phyloP scores from a whole-genome alignment of 139 green algal species.

The Chlorella sorokiniana region DNA sequence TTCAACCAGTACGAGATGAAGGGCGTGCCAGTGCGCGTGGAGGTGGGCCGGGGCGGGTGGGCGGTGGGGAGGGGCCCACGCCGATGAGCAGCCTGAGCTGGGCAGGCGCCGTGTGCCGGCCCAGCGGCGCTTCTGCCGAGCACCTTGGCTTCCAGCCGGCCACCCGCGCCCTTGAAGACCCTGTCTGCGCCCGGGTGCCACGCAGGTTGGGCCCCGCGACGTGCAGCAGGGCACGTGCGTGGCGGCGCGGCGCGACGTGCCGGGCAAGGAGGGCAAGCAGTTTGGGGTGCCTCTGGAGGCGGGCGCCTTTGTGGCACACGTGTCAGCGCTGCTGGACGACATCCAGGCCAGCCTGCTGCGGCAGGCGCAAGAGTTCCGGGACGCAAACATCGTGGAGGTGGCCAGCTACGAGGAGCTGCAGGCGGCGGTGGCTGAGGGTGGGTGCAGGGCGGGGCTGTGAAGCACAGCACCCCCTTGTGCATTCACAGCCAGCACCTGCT shows the following conservation, averaged over 20 bases:
- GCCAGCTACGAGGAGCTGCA: conserved; percentile 92
- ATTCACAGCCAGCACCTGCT: neutral
- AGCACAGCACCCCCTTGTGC: neutral
- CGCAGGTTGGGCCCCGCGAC: conserved; percentile 76
- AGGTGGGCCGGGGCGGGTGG: conserved; percentile 63
- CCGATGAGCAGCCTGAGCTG: too few species aligned
- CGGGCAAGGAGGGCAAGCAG: conserved; percentile 95
- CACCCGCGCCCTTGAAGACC: neutral
- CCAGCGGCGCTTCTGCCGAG: too few species aligned
- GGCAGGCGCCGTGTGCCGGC: too few species aligned
- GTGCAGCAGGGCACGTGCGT: conserved; percentile 83
- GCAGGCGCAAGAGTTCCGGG: conserved; percentile 85
- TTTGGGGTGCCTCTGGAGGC: conserved; percentile 84
- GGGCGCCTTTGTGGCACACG: conserved; percentile 60
- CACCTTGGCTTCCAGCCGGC: too few species aligned
- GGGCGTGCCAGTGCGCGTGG: conserved; percentile 83
- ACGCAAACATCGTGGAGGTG: conserved; percentile 97
- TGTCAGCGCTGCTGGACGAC: conserved; percentile 61
- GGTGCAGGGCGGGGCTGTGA: neutral
- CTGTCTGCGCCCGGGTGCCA: neutral
- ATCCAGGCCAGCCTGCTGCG: conserved; percentile 66
- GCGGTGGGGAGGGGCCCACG: too few species aligned
- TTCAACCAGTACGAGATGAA: conserved; percentile 99
- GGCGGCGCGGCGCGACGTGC: conserved; percentile 76
- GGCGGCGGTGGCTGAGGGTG: conserved; percentile 71